Evolutionary conservation across 176 grass and related monocot genomes (phyloP).

Genomic region (Ensete ventricosum): DNA sequence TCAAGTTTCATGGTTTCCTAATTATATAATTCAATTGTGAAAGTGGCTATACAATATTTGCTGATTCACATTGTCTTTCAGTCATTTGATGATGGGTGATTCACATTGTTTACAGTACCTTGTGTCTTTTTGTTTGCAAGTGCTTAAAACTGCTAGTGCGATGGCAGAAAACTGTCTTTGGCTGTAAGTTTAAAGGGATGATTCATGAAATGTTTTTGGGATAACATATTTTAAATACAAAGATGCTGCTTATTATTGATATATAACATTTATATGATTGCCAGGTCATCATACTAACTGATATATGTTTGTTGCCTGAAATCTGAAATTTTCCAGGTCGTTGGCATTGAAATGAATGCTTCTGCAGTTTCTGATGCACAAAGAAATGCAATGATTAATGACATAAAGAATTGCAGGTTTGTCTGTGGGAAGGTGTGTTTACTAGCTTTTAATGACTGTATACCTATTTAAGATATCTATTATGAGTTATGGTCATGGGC

Average conservation of each 20-base stretch:
- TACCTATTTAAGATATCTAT: no score
- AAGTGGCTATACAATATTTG: not conserved
- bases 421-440: slow-evolving; percentile 68
- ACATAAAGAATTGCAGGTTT: slow-evolving; percentile 75
- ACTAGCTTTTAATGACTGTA: no score
- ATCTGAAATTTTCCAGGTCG: slow-evolving; percentile 50
- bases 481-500: not conserved
- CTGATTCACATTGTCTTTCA: no score
- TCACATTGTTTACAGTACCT: no score
- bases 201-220: no score
- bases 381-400: slow-evolving; percentile 79
- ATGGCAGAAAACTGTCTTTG: no score
- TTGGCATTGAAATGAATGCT: slow-evolving; percentile 98
- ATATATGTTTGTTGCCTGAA: slow-evolving; percentile 18
- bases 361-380: slow-evolving; percentile 82
- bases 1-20: not conserved
- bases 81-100: no score
- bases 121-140: no score
- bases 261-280: not conserved
- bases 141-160: not conserved
- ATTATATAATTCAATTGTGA: not conserved
- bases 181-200: no score
- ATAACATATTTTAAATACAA: no score
- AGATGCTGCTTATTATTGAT: no score
- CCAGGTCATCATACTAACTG: slow-evolving; percentile 10